phyloP scores from a whole-genome alignment of 2,329 filamentous ascomycete species.

The Incumbomyces lentus region DNA sequence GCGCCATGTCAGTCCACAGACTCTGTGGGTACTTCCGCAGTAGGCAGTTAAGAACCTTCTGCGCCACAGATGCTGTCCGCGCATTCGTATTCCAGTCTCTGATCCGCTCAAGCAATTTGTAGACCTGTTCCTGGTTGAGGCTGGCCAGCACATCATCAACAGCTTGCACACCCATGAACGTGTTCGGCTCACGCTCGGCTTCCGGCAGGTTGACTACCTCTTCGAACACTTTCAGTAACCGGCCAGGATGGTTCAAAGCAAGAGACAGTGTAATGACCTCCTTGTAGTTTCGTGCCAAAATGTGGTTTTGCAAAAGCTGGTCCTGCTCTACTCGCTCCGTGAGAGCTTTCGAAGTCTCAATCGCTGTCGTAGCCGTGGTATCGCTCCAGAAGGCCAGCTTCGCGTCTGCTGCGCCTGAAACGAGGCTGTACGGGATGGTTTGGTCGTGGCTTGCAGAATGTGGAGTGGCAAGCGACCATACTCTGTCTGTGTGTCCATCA shows the following conservation, averaged over 20 bases:
- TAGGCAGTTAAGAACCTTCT: slow-evolving; percentile 70
- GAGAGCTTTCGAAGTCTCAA: slow-evolving; percentile 61
- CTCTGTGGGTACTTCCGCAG: slow-evolving; percentile 72
- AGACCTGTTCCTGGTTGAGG: slow-evolving; percentile 77
- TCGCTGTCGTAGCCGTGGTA: slow-evolving; percentile 70
- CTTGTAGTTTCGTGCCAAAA: slow-evolving; percentile 75
- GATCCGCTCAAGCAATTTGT: slow-evolving; percentile 66
- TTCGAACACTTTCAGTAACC: slow-evolving; percentile 74
- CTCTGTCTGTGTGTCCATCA: slow-evolving; percentile 92
- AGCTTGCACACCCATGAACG: slow-evolving; percentile 36
- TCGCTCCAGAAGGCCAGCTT: slow-evolving; percentile 94
- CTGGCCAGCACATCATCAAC: slow-evolving; percentile 77
- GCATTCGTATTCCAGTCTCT: slow-evolving; percentile 98
- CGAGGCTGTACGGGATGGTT: slow-evolving; percentile 52
- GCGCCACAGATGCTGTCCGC: slow-evolving; percentile 71
- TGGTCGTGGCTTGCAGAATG: slow-evolving; percentile 20
- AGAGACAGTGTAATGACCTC: slow-evolving; percentile 87
- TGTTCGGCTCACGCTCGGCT: slow-evolving; percentile 25
- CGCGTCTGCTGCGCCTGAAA: slow-evolving; percentile 86
- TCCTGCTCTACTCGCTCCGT: slow-evolving; percentile 83
- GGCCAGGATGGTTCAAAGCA: slow-evolving; percentile 85
- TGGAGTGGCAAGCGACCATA: slow-evolving; percentile 69
- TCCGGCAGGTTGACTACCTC: slow-evolving; percentile 52
- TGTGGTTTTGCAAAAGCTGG: slow-evolving; percentile 86
- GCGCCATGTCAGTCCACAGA: slow-evolving; percentile 60